A percentile compares a stretch with the other conserved stretches of the same genome.
Conservation (phyloP, 495 filamentous ascomycete genomes). For the Umbilicaria muhlenbergii region DNA sequence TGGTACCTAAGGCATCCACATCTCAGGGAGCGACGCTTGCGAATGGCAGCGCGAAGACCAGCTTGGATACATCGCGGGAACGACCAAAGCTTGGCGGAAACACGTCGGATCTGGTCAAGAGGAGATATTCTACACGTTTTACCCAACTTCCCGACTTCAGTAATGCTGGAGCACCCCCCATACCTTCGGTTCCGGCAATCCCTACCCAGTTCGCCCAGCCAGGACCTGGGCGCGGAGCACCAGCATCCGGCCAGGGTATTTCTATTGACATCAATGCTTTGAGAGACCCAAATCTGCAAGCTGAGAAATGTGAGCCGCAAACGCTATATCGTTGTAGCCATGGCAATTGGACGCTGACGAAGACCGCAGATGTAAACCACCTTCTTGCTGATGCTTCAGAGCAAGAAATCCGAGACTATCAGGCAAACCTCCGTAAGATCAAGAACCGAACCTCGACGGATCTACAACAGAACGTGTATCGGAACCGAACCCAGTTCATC, state of each 20-base stretch:
- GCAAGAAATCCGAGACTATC: slow-evolving; percentile 77
- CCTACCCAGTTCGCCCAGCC: slow-evolving; percentile 31
- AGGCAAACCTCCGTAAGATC: slow-evolving; percentile 56
- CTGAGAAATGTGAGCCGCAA: slow-evolving; percentile 37
- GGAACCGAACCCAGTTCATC: slow-evolving; percentile 97
- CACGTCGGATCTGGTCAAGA: slow-evolving; percentile 86
- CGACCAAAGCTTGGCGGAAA: slow-evolving; percentile 1
- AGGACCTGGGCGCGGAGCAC: slow-evolving; percentile 29
- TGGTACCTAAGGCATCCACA: slow-evolving; percentile 20
- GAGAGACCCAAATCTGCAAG: slow-evolving; percentile 61
- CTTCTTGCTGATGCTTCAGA: slow-evolving; percentile 86
- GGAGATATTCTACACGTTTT: slow-evolving; percentile 84
- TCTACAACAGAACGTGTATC: slow-evolving; percentile 90
- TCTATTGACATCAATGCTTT: slow-evolving; percentile 56
- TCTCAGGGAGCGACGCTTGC: neutral
- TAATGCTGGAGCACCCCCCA: slow-evolving; percentile 43
- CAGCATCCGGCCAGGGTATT: slow-evolving; percentile 24
- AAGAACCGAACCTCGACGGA: slow-evolving; percentile 74
- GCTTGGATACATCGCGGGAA: neutral
- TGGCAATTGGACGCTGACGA: neutral
- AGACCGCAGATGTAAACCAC: slow-evolving; percentile 47
- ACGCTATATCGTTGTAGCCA: neutral
- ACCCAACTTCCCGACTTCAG: slow-evolving; percentile 60
- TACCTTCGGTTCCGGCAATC: slow-evolving; percentile 42
- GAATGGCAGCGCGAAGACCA: slow-evolving; percentile 1